Conservation (phyloP, 129 eudicot species). For the Flaveria robusta region DNA sequence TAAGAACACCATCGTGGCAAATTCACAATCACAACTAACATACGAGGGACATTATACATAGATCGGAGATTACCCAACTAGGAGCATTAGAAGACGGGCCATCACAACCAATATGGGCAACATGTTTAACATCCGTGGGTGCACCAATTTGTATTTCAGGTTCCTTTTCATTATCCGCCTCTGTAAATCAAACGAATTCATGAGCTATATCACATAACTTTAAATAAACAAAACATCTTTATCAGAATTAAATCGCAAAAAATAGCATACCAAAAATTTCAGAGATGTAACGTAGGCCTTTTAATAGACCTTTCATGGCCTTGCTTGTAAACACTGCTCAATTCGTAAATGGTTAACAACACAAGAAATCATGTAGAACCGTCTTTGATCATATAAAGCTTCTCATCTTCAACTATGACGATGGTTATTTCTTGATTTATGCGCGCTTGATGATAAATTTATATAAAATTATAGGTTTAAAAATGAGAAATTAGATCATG, state of each 20-base stretch:
- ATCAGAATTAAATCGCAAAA: neutral
- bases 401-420: conserved; percentile 12
- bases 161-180: conserved; percentile 69
- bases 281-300: conserved; percentile 53
- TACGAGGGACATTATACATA: neutral
- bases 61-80: conserved; percentile 63
- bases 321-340: neutral
- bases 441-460: neutral
- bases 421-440: neutral
- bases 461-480: neutral
- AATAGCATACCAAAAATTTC: conserved; percentile 39
- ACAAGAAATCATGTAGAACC: conserved; percentile 18
- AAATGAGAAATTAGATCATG: neutral
- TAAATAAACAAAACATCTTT: neutral
- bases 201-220: conserved; percentile 5
- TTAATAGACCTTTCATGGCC: conserved; percentile 52
- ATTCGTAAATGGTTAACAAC: neutral
- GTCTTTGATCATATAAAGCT: conserved; percentile 8
- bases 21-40: neutral
- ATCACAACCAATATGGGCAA: conserved; percentile 93
- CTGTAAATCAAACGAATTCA: neutral
- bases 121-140: conserved; percentile 98
- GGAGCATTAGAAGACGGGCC: conserved; percentile 72
- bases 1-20: neutral
- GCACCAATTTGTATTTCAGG: conserved; percentile 73